Evolutionary conservation across 2,329 filamentous ascomycete species (phyloP), one percentile per base, ranked within the genome.

Genomic region (Didymella lethalis): DNA sequence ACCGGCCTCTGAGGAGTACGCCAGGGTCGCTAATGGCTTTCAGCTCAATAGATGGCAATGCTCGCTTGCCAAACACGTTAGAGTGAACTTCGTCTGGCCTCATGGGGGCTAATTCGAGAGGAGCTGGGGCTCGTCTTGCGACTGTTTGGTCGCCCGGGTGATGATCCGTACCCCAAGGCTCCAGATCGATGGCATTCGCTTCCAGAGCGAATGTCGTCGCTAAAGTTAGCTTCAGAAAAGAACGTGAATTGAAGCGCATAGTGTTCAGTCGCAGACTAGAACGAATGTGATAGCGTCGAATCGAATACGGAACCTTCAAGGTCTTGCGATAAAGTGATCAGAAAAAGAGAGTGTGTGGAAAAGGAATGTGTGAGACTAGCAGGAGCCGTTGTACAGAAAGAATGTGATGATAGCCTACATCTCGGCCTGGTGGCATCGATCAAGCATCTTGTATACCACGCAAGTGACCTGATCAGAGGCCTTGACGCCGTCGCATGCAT

Each of bases 171-270:
- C 41, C 53, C 50, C 49, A 58, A 18, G 63, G 63, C 31, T 64
- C 34, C 29, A 67, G 47, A 4, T 61, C 61, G 8, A 63, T 12
- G 45, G 65, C 64, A 54, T 50, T 44, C 23, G 55, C 48, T 44
- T 68, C 57, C 26, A 57, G 32, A 50, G 50, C 48, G 40, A 64
- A 59, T 18, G 59, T 36, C 45, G 62, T 61, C n/a, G 59, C 31
- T 34, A 65, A 48, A 32, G 59, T 59, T 36, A 59, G 54, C 31
- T 55, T 56, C n/a, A 60, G 11, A 4, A 68, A 48, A 41, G 54
- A 61, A 31, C 61, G 53, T 29, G 57, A 18, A 23, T 65, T 64
- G 48, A 63, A 60, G 31, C 56, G 64, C 65, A 68, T 68, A 20
- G n/a, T 54, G 48, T 10, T 26, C 11, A n/a, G n/a, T 25, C 12